Percentiles rank a stretch among this genome's conserved stretches.
These are phyloP conservation scores for Leccinum pachyderme DNA, from an alignment of 1,284 basidiomycete genomes.

Conservation along the genomic window DNA sequence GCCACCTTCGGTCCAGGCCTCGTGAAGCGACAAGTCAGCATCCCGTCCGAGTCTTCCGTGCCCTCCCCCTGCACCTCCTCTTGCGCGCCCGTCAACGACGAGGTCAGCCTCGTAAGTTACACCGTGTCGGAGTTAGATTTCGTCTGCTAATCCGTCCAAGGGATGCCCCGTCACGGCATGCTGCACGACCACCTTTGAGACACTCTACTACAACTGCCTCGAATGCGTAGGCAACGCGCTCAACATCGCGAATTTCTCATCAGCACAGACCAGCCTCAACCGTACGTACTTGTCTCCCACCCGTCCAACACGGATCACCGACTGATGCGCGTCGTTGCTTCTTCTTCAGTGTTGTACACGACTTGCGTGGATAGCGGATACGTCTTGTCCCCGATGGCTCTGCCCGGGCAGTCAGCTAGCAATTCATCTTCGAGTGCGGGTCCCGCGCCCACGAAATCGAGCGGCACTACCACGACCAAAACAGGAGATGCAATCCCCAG, in stretches of 20 bases:
- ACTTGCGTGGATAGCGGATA: conserved; percentile 34
- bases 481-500: conserved; percentile 1
- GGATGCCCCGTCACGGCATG: conserved; percentile 33
- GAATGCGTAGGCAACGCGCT: conserved; percentile 34
- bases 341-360: conserved; percentile 27
- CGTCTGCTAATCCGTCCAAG: neutral
- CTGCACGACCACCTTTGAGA: conserved; percentile 36
- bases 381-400: conserved; percentile 33
- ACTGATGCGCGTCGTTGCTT: neutral
- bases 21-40: conserved; percentile 17
- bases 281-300: conserved; percentile 16
- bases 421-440: conserved; percentile 26
- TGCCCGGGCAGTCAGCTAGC: conserved; percentile 42
- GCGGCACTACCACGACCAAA: neutral
- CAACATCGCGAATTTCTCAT: conserved; percentile 28
- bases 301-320: neutral
- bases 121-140: conserved; percentile 19
- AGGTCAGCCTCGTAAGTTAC: conserved; percentile 29
- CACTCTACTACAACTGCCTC: conserved; percentile 37
- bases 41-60: conserved; percentile 12
- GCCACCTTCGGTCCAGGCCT: neutral
- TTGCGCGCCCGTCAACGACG: conserved; percentile 34
- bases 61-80: conserved; percentile 37
- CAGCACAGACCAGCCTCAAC: conserved; percentile 31
- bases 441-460: neutral